Evolutionary conservation across 2,329 filamentous ascomycete genomes (phyloP).

Genomic region (Neofusicoccum laricinum): DNA sequence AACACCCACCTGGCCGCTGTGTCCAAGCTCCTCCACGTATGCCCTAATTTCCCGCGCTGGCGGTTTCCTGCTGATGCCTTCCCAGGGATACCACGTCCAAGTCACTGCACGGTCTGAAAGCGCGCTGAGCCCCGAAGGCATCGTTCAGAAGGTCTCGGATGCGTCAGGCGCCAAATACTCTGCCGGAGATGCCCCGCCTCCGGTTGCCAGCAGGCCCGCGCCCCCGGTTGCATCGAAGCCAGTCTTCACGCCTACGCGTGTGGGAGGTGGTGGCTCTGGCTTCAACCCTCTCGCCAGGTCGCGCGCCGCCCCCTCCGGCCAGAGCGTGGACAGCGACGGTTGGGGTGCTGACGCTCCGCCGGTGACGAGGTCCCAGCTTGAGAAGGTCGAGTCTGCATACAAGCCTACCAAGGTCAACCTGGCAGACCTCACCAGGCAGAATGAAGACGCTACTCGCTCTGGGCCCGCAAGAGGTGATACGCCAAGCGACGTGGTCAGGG

Average conservation of each 20-base stretch:
- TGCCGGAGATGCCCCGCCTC: slow-evolving; percentile 56
- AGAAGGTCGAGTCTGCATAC: slow-evolving; percentile 91
- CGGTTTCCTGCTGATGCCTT: neutral
- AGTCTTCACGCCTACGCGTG: slow-evolving; percentile 77
- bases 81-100: slow-evolving; percentile 90
- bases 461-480: slow-evolving; percentile 41
- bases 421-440: slow-evolving; percentile 74
- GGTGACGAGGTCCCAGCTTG: slow-evolving; percentile 78
- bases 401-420: slow-evolving; percentile 95
- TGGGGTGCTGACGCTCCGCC: slow-evolving; percentile 96
- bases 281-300: slow-evolving; percentile 67
- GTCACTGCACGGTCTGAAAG: slow-evolving; percentile 89
- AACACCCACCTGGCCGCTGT: slow-evolving; percentile 89
- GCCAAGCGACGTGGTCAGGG: slow-evolving; percentile 67
- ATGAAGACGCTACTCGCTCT: slow-evolving; percentile 63
- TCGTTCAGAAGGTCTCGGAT: slow-evolving; percentile 91
- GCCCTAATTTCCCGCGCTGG: slow-evolving; percentile 21
- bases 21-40: slow-evolving; percentile 81
- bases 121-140: slow-evolving; percentile 81
- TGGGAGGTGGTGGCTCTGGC: slow-evolving; percentile 42
- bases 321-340: slow-evolving; percentile 74
- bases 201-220: slow-evolving; percentile 53
- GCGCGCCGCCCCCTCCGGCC: slow-evolving; percentile 53
- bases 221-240: slow-evolving; percentile 84
- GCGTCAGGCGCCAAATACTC: slow-evolving; percentile 95